Conservation (phyloP, 352 stramenopile genomes). For the Globisporangium emineosum region DNA sequence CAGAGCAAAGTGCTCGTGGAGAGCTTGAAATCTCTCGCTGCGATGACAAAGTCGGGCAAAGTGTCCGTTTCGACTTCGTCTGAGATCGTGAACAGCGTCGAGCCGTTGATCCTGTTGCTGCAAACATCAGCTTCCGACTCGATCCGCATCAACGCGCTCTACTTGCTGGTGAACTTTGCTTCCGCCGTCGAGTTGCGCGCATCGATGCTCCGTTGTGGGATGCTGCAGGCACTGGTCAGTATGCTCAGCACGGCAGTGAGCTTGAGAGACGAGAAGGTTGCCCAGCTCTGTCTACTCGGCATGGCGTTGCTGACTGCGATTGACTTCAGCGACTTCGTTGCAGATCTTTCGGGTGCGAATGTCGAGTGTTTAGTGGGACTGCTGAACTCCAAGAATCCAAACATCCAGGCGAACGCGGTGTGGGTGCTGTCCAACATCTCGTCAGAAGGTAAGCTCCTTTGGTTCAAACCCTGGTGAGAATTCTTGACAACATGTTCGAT, state of each 20-base stretch:
- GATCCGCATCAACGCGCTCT: slow-evolving; percentile 52
- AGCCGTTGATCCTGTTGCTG: slow-evolving; percentile 49
- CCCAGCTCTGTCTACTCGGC: slow-evolving; percentile 61
- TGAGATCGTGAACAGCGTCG: slow-evolving; percentile 35
- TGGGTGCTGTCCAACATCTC: slow-evolving; percentile 81
- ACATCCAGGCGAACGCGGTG: slow-evolving; percentile 66
- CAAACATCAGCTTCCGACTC: slow-evolving; percentile 20
- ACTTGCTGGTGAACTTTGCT: slow-evolving; percentile 71
- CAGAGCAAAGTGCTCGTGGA: slow-evolving; percentile 38
- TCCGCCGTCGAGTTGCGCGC: slow-evolving; percentile 35
- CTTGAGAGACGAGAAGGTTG: slow-evolving; percentile 42
- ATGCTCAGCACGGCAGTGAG: slow-evolving; percentile 21
- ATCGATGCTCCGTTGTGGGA: slow-evolving; percentile 41
- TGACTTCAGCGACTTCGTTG: slow-evolving; percentile 28
- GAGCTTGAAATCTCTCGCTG: slow-evolving; percentile 43
- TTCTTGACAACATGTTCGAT: not conserved
- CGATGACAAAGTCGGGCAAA: slow-evolving; percentile 40
- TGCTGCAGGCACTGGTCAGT: slow-evolving; percentile 33
- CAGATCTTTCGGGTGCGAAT: slow-evolving; percentile 28
- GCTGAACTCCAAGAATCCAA: slow-evolving; percentile 45
- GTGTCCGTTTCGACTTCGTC: slow-evolving; percentile 29
- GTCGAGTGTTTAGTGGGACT: slow-evolving; percentile 43
- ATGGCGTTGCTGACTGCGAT: slow-evolving; percentile 55
- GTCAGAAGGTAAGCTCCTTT: slow-evolving; percentile 36
- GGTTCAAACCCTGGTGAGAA: not conserved